Conservation (phyloP, 768 basidiomycete genomes). For the Clavaria fumosa region DNA sequence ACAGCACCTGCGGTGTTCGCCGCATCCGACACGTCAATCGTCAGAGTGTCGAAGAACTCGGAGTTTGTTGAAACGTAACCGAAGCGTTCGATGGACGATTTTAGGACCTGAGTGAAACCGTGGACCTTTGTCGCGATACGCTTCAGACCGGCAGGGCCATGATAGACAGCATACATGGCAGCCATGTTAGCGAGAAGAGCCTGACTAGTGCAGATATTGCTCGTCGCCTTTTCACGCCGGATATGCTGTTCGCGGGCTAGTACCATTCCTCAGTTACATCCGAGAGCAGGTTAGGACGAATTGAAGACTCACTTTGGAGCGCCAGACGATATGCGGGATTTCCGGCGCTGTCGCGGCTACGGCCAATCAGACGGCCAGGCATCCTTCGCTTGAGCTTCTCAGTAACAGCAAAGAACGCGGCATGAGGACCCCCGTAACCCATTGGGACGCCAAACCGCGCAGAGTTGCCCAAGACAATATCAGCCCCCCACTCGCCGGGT, state of each 20-base stretch:
- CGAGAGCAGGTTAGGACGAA: background rate
- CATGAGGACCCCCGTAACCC: constrained; percentile 97
- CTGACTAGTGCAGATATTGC: constrained; percentile 96
- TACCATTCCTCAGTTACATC: constrained; percentile 4
- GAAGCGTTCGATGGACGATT: constrained; percentile 43
- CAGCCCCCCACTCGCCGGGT: constrained; percentile 98
- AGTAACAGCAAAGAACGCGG: constrained; percentile 90
- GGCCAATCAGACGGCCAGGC: constrained; percentile 93
- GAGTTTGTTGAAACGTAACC: constrained; percentile 62
- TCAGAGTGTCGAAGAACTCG: constrained; percentile 87
- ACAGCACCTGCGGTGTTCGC: constrained; percentile 40
- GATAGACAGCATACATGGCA: constrained; percentile 96
- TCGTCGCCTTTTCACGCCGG: constrained; percentile 94
- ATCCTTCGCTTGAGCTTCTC: constrained; percentile 92
- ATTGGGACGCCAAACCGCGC: constrained; percentile 93
- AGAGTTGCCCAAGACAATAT: constrained; percentile 89
- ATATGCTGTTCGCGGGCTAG: constrained; percentile 93
- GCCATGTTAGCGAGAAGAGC: constrained; percentile 98
- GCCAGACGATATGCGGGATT: constrained; percentile 84
- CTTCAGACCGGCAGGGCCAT: constrained; percentile 75
- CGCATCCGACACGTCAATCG: constrained; percentile 53
- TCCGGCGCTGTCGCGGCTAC: constrained; percentile 73
- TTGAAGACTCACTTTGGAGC: constrained; percentile 62
- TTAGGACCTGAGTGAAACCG: constrained; percentile 66
- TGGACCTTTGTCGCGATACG: constrained; percentile 89